A percentile compares a stretch with the other conserved stretches of the same genome.
Evolutionary conservation across 805 yeast species (phyloP).

Genomic region (Wickerhamiella parazyma): DNA sequence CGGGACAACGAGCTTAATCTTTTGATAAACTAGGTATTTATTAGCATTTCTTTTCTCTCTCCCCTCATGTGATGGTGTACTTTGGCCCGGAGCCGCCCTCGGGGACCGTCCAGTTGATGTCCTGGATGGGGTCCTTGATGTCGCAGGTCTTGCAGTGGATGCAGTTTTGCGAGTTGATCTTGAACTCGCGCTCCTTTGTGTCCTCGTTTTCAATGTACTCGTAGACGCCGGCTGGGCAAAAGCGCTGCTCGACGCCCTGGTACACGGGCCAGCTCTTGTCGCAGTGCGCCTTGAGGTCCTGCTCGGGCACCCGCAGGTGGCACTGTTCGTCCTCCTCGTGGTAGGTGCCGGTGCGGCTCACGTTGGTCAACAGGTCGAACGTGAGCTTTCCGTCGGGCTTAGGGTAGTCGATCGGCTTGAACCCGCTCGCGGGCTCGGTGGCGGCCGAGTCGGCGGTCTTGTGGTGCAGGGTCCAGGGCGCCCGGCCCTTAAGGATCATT

Average conservation of each 20-base stretch:
- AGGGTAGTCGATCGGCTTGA: slow-evolving; percentile 69
- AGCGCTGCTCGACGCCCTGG: slow-evolving; percentile 78
- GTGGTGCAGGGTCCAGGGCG: slow-evolving; percentile 78
- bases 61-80: slow-evolving; percentile 82
- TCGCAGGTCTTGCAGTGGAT: slow-evolving; percentile 98
- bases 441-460: slow-evolving; percentile 54
- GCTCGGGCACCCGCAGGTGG: slow-evolving; percentile 48
- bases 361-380: slow-evolving; percentile 88
- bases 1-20: slow-evolving; percentile 6
- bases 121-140: slow-evolving; percentile 90
- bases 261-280: slow-evolving; percentile 54
- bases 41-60: too few species aligned
- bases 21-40: neutral
- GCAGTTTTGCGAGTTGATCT: slow-evolving; percentile 92
- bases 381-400: slow-evolving; percentile 92
- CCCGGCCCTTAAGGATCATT: slow-evolving; percentile 58
- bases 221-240: slow-evolving; percentile 98
- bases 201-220: slow-evolving; percentile 70
- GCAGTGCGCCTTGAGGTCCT: slow-evolving; percentile 44
- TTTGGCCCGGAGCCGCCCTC: slow-evolving; percentile 99
- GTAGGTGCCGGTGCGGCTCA: slow-evolving; percentile 88
- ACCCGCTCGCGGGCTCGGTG: slow-evolving; percentile 55
- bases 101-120: slow-evolving; percentile 92
- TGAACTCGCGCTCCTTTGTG: slow-evolving; percentile 60
- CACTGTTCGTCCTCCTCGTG: slow-evolving; percentile 91